phyloP scores from a whole-genome alignment of 192 early-diverging fungal species.

The Coemansia guatemalensis region DNA sequence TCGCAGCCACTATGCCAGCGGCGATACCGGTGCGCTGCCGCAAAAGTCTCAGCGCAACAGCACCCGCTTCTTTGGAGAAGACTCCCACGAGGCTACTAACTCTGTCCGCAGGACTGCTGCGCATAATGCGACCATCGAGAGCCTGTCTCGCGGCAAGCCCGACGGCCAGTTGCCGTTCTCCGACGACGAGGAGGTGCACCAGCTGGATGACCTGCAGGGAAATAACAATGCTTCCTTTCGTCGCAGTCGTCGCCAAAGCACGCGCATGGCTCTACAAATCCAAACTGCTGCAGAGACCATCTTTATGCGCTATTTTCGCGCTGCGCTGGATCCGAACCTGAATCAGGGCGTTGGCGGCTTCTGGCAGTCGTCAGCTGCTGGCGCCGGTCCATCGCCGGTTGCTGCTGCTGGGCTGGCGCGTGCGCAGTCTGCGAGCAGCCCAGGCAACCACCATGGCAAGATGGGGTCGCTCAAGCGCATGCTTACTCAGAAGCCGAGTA shows the following conservation, averaged over 20 bases:
- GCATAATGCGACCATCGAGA: slow-evolving; percentile 42
- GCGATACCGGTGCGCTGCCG: slow-evolving; percentile 17
- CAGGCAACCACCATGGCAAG: slow-evolving; percentile 15
- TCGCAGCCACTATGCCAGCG: slow-evolving; percentile 46
- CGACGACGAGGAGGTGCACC: slow-evolving; percentile 7
- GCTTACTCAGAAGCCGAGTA: slow-evolving; percentile 40
- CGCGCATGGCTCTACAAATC: slow-evolving; percentile 55
- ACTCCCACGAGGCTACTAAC: slow-evolving; percentile 13
- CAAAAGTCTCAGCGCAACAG: slow-evolving; percentile 5
- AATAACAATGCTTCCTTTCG: slow-evolving; percentile 13
- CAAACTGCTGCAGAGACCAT: slow-evolving; percentile 52
- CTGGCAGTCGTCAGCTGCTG: slow-evolving; percentile 10
- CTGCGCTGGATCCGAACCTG: slow-evolving; percentile 49
- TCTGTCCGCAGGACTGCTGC: slow-evolving; percentile 27
- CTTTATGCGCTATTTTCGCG: slow-evolving; percentile 53
- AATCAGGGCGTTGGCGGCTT: slow-evolving; percentile 27
- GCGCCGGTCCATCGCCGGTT: slow-evolving; percentile 7
- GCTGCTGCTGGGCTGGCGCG: slow-evolving; percentile 17
- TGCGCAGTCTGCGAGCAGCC: slow-evolving; percentile 6
- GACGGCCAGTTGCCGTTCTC: slow-evolving; percentile 14
- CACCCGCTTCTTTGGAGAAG: slow-evolving; percentile 1
- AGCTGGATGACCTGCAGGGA: slow-evolving; percentile 9
- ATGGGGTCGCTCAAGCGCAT: slow-evolving; percentile 51
- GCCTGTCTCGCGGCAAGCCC: slow-evolving; percentile 32
- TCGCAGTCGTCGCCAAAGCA: slow-evolving; percentile 45